Percentiles rank a stretch among this genome's conserved stretches.
phyloP scores from a whole-genome alignment of 2,329 filamentous ascomycete genomes.

The Thelonectria discophora region DNA sequence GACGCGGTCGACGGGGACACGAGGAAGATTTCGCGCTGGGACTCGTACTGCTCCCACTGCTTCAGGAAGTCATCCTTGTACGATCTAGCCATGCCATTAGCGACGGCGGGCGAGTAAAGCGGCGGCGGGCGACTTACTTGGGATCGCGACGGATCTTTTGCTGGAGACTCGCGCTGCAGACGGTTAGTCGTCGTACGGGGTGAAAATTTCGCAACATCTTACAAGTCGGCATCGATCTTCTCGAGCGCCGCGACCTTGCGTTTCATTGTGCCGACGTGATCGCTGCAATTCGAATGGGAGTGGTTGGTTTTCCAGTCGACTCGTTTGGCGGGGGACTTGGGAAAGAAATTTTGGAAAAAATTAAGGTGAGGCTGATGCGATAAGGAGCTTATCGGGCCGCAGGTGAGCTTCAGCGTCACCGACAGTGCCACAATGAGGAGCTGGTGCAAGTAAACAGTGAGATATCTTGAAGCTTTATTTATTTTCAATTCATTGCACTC shows the following conservation, averaged over 20 bases:
- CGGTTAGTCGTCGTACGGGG: not conserved
- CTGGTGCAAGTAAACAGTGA: no score
- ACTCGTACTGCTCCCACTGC: slow-evolving; percentile 92
- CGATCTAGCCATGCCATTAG: slow-evolving; percentile 61
- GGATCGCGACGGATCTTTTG: slow-evolving; percentile 92
- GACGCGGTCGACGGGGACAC: slow-evolving; percentile 81
- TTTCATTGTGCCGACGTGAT: slow-evolving; percentile 67
- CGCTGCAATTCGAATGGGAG: slow-evolving; percentile 12
- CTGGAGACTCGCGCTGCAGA: slow-evolving; percentile 78
- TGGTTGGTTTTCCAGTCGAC: slow-evolving; percentile 7
- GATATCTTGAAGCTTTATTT: not conserved
- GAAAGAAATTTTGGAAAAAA: slow-evolving; percentile 14
- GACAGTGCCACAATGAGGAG: no score
- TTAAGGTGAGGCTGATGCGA: slow-evolving; percentile 5
- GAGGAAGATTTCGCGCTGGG: slow-evolving; percentile 90
- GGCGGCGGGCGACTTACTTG: slow-evolving; percentile 58
- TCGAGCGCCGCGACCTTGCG: slow-evolving; percentile 91
- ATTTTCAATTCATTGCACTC: no score
- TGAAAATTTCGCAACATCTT: slow-evolving; percentile 40
- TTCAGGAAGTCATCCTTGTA: slow-evolving; percentile 89
- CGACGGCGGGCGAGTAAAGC: slow-evolving; percentile 13
- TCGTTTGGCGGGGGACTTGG: slow-evolving; percentile 15
- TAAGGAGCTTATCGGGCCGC: slow-evolving; percentile 15
- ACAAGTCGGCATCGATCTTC: slow-evolving; percentile 92
- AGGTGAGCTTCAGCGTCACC: not conserved